A percentile compares a stretch with the other conserved stretches of the same genome.
Conservation (phyloP, 2,329 filamentous ascomycete species). For the Chrysoporthe austroafricana region DNA sequence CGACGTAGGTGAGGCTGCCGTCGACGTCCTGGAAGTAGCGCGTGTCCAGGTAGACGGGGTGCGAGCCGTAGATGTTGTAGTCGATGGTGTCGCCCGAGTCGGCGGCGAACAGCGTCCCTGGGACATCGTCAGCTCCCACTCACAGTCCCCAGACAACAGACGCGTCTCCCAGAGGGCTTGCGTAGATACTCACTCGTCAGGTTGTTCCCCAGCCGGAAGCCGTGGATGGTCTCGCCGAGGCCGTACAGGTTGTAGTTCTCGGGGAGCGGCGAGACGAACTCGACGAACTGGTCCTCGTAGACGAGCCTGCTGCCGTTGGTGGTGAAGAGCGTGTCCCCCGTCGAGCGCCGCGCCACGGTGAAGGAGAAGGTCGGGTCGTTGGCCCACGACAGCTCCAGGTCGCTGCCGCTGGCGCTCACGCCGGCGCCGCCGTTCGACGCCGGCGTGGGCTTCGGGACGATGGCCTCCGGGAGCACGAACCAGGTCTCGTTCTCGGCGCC, state of each 20-base stretch:
- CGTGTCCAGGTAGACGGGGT: slow-evolving; percentile 81
- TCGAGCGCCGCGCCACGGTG: slow-evolving; percentile 61
- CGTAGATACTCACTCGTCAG: slow-evolving; percentile 56
- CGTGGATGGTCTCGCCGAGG: slow-evolving; percentile 73
- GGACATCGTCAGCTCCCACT: slow-evolving; percentile 8
- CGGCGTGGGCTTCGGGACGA: slow-evolving; percentile 66
- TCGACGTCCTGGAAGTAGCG: slow-evolving; percentile 67
- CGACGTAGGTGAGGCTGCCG: slow-evolving; percentile 55
- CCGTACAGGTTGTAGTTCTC: slow-evolving; percentile 78
- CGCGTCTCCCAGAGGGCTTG: no score
- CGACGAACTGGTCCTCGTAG: slow-evolving; percentile 78
- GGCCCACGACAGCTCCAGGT: slow-evolving; percentile 58
- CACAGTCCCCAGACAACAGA: background rate
- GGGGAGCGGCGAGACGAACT: slow-evolving; percentile 68
- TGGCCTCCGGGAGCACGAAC: slow-evolving; percentile 67
- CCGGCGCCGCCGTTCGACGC: slow-evolving; percentile 43
- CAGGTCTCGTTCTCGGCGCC: slow-evolving; percentile 65
- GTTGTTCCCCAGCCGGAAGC: slow-evolving; percentile 73
- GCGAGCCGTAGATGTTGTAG: slow-evolving; percentile 73
- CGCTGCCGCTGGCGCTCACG: slow-evolving; percentile 52
- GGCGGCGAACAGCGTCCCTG: slow-evolving; percentile 60
- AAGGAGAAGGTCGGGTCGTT: slow-evolving; percentile 69
- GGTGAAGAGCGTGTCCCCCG: slow-evolving; percentile 68
- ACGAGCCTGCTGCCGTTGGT: slow-evolving; percentile 68
- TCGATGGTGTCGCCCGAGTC: slow-evolving; percentile 70